Evolutionary conservation across 1,139 yeast genomes (phyloP).

Genomic region (Taphrina wiesneri): DNA sequence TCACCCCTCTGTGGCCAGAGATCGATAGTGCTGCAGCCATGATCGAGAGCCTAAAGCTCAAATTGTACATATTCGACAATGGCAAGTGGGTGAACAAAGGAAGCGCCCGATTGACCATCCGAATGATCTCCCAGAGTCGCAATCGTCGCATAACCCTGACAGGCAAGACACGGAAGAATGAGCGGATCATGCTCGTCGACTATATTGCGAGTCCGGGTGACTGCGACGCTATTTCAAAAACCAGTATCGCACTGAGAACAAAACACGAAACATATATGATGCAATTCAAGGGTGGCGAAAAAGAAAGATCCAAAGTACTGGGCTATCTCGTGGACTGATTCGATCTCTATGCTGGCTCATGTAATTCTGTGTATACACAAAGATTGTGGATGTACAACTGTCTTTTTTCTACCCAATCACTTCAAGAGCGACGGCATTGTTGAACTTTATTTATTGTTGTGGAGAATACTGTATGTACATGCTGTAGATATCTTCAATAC

Average conservation of each 20-base stretch:
- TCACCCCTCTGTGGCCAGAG: slow-evolving; percentile 31
- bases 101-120: slow-evolving; percentile 18
- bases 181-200: slow-evolving; percentile 20
- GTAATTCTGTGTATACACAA: background rate
- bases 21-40: slow-evolving; percentile 3
- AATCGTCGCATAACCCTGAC: slow-evolving; percentile 27
- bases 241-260: slow-evolving; percentile 22
- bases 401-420: background rate
- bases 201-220: slow-evolving; percentile 18
- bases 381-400: background rate
- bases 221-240: slow-evolving; percentile 25
- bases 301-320: slow-evolving; percentile 18
- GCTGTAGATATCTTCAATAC: background rate
- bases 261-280: slow-evolving; percentile 21
- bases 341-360: background rate
- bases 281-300: slow-evolving; percentile 33
- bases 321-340: slow-evolving; percentile 6
- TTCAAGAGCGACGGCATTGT: background rate
- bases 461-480: background rate
- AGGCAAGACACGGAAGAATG: slow-evolving; percentile 28
- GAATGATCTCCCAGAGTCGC: slow-evolving; percentile 13
- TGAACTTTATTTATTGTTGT: background rate
- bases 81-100: slow-evolving; percentile 34
- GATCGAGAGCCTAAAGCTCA: slow-evolving; percentile 23
- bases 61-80: slow-evolving; percentile 21